These are phyloP conservation scores for Mycosphaerella sp. DNA, from an alignment of 2,329 filamentous ascomycete species.

Conservation along the genomic window DNA sequence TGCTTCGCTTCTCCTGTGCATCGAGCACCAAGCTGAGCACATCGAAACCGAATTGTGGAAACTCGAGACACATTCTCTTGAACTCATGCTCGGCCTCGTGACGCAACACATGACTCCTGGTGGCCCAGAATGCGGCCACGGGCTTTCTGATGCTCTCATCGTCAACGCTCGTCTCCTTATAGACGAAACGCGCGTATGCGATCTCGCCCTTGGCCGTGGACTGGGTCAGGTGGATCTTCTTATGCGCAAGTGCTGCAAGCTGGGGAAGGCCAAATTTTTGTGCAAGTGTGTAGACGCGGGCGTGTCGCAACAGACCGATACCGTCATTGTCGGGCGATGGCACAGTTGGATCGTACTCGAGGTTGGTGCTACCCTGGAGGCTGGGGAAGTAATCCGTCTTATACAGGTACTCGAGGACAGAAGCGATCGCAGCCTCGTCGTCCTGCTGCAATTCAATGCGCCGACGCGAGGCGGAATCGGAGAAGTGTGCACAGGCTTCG, in stretches of 20 bases:
- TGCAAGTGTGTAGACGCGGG: constrained; percentile 81
- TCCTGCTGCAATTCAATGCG: constrained; percentile 62
- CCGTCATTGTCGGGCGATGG: constrained; percentile 69
- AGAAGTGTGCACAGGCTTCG: constrained; percentile 56
- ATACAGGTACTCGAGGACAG: constrained; percentile 78
- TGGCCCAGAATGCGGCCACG: constrained; percentile 87
- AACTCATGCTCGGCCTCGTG: constrained; percentile 84
- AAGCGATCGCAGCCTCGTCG: constrained; percentile 66
- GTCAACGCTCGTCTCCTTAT: constrained; percentile 63
- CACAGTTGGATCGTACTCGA: constrained; percentile 62
- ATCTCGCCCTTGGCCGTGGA: constrained; percentile 86
- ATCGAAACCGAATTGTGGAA: constrained; percentile 87
- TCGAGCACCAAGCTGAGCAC: constrained; percentile 63
- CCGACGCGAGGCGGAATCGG: constrained; percentile 51
- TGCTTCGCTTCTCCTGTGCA: constrained; percentile 43
- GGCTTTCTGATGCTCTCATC: constrained; percentile 71
- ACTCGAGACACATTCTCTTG: constrained; percentile 76
- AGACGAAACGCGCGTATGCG: constrained; percentile 84
- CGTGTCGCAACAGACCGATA: constrained; percentile 78
- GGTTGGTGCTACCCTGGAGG: constrained; percentile 51
- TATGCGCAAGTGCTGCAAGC: constrained; percentile 70
- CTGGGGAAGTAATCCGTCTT: constrained; percentile 79
- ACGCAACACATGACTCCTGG: constrained; percentile 69
- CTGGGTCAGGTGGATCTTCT: constrained; percentile 88
- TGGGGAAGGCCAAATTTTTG: constrained; percentile 62